phyloP scores from a whole-genome alignment of 305 asterid genomes.

The Ajuga reptans region DNA sequence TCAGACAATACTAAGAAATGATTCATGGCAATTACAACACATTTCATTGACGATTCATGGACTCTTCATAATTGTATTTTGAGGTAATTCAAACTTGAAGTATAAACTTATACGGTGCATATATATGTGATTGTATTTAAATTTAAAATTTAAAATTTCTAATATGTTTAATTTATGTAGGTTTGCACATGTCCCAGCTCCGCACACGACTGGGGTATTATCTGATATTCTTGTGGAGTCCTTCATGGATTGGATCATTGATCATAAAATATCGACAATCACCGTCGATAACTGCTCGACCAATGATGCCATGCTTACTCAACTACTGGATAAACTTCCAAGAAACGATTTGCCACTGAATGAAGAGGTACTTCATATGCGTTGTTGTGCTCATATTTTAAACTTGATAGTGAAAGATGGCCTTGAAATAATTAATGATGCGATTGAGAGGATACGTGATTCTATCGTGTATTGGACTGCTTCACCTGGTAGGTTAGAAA shows the following conservation, averaged over 20 bases:
- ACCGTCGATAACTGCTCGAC: conserved; percentile 14
- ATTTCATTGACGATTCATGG: background rate
- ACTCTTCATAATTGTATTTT: background rate
- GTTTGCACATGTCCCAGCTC: conserved; percentile 15
- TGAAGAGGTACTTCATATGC: conserved; percentile 15
- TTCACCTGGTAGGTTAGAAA: background rate
- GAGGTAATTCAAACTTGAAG: background rate
- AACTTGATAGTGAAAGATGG: conserved; percentile 17
- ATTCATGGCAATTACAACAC: background rate
- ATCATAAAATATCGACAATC: conserved; percentile 7
- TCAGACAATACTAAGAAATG: too few species aligned
- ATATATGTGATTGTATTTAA: background rate
- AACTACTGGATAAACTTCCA: background rate
- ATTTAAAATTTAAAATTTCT: background rate
- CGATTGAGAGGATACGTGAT: conserved; percentile 8
- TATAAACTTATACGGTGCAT: background rate
- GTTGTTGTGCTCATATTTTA: conserved; percentile 14
- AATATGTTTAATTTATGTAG: background rate
- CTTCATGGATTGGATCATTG: conserved; percentile 6
- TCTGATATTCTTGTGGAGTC: background rate
- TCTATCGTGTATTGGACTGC: conserved; percentile 12
- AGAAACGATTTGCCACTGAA: background rate
- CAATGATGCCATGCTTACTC: conserved; percentile 6
- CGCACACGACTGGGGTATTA: background rate
- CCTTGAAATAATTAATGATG: background rate